A percentile compares a stretch with the other conserved stretches of the same genome.
Conservation (phyloP, 148 eudicot species). For the Rheum nobile region DNA sequence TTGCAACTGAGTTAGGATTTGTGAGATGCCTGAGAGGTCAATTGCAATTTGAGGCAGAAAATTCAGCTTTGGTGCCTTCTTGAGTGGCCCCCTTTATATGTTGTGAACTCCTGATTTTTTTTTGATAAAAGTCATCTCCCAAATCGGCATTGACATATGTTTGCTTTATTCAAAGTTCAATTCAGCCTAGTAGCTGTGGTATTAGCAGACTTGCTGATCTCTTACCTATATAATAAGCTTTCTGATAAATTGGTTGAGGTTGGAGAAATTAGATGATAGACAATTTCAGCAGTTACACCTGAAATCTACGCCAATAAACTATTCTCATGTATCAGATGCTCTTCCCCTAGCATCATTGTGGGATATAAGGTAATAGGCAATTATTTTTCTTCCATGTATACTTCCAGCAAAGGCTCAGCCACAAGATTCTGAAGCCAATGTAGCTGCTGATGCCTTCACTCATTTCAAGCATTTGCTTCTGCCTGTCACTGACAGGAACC, state of each 20-base stretch:
- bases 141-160: neutral
- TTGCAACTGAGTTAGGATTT: neutral
- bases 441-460: conserved; percentile 56
- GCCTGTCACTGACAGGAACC: conserved; percentile 81
- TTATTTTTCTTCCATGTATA: conserved; percentile 5
- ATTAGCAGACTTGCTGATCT: neutral
- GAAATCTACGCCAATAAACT: neutral
- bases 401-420: conserved; percentile 51
- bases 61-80: neutral
- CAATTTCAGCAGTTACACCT: neutral
- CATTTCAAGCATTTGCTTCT: conserved; percentile 90
- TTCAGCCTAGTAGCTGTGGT: neutral
- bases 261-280: neutral
- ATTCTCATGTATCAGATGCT: neutral
- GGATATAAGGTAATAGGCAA: neutral
- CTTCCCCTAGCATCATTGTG: neutral
- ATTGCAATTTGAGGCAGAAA: neutral
- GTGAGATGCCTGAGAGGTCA: neutral
- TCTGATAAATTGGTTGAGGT: neutral
- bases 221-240: neutral
- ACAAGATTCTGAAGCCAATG: conserved; percentile 51
- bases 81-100: neutral
- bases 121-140: neutral
- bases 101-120: neutral
- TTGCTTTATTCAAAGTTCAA: neutral